phyloP scores from a whole-genome alignment of 2,329 filamentous ascomycete species.

The Curvularia spicifera region DNA sequence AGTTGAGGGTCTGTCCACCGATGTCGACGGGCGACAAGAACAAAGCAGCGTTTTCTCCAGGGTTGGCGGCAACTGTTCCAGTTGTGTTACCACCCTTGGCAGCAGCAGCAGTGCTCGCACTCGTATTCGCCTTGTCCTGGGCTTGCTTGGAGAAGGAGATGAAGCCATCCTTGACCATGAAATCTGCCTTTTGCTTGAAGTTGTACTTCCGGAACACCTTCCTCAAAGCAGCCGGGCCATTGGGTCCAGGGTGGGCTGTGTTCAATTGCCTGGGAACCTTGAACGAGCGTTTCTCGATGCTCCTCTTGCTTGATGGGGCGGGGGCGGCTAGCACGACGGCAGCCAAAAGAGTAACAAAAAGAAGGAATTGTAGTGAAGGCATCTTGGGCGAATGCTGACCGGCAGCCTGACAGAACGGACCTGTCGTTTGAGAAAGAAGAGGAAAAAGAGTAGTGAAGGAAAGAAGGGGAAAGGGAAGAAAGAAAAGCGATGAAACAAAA shows the following conservation, averaged over 20 bases:
- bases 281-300: conserved; percentile 64
- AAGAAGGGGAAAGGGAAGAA: conserved; percentile 28
- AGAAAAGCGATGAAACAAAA: conserved; percentile 32
- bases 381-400: conserved; percentile 49
- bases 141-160: conserved; percentile 39
- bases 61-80: conserved; percentile 69
- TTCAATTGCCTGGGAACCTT: conserved; percentile 65
- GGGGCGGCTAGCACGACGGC: conserved; percentile 58
- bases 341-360: conserved; percentile 58
- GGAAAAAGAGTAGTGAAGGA: conserved; percentile 22
- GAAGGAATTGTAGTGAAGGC: conserved; percentile 46
- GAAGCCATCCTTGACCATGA: conserved; percentile 46
- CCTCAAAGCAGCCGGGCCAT: conserved; percentile 67
- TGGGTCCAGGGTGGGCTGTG: conserved; percentile 57
- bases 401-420: conserved; percentile 43
- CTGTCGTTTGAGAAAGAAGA: conserved; percentile 26
- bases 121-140: conserved; percentile 10
- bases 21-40: conserved; percentile 74
- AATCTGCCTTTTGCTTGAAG: conserved; percentile 40
- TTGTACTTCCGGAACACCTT: conserved; percentile 74
- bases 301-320: conserved; percentile 37
- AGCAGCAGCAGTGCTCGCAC: conserved; percentile 30
- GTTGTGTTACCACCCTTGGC: conserved; percentile 43
- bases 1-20: conserved; percentile 70
- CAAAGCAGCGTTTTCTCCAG: conserved; percentile 69